Base-by-base conservation (phyloP, 1,284 basidiomycete species). In the Marasmius fiardii region DNA sequence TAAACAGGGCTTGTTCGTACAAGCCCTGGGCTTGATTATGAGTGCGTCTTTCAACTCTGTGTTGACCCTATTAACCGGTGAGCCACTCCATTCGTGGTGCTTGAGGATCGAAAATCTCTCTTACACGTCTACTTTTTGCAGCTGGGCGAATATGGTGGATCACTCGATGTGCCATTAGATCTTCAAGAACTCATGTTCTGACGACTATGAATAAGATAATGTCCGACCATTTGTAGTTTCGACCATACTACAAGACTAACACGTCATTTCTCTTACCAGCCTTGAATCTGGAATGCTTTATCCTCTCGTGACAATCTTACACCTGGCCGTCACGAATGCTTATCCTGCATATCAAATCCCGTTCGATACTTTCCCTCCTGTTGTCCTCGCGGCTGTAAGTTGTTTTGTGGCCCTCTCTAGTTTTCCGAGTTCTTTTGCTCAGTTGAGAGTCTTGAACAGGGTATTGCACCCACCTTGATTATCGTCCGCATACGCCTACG, bases 121-220 rank as follows among this genome's bases (percentile, higher is more conserved):
- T 45, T 16, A 28, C 14, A 12, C 14, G 20, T n/a, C 20, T 5
- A n/a, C 6, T 14, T 14, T n/a, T 41, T 41, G 39, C 7, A 45
- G 44, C 18, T 24, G 44, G 44, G 10, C 21, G 44, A 45, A 45
- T 45, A 23, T 45, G 44, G 44, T 45, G 44, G 44, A 45, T 45
- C 14, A 28, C 7, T 16, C 44, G 44, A 4, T 18, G 4, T 41
- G n/a, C 20, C n/a, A n/a, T n/a, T 41, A n/a, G 20, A 18, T 16
- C 39, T 7, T 41, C 39, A 2, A 41, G 20, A 16, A 41, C 39
- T 16, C 16, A 20, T 7, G 20, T 20, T 16, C 11, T 41, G n/a
- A 41, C n/a, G 39, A 41, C 39, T 41, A 41, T 41, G n/a, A 41
- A 41, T 16, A 41, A 41, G 39, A 41, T 41, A 41, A 41, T 41